Conservation (phyloP, 2,329 filamentous ascomycete species). For the Nectriaceae sp. region DNA sequence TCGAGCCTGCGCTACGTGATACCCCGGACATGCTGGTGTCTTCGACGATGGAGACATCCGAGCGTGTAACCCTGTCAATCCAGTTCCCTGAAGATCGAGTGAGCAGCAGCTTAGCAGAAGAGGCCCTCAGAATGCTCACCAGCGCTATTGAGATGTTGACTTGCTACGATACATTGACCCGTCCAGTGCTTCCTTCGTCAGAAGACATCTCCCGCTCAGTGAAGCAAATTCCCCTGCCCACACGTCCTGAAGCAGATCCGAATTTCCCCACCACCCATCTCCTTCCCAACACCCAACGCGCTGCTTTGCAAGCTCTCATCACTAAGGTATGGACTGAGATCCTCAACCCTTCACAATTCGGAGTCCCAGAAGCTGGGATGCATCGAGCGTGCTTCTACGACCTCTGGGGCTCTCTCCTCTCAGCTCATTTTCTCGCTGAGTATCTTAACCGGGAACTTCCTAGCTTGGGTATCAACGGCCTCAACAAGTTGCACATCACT, state of each 20-base stretch:
- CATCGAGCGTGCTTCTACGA: constrained; percentile 52
- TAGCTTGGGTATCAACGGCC: constrained; percentile 36
- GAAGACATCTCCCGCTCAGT: constrained; percentile 38
- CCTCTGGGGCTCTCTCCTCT: constrained; percentile 51
- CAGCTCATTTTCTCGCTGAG: constrained; percentile 48
- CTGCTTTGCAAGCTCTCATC: constrained; percentile 44
- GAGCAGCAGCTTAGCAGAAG: constrained; percentile 42
- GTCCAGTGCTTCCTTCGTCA: constrained; percentile 46
- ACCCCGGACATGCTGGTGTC: constrained; percentile 48
- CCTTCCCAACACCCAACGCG: constrained; percentile 43
- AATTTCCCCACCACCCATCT: constrained; percentile 12
- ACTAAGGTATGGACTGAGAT: constrained; percentile 46
- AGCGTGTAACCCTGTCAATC: constrained; percentile 44
- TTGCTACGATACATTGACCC: constrained; percentile 45
- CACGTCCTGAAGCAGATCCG: constrained; percentile 25
- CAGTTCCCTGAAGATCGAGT: constrained; percentile 49
- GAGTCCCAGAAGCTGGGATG: constrained; percentile 43
- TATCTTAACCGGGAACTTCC: constrained; percentile 46
- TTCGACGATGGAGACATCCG: constrained; percentile 40
- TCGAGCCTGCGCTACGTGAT: constrained; percentile 43
- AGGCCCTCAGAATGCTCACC: constrained; percentile 47
- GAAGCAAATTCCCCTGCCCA: constrained; percentile 44
- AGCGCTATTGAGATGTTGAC: constrained; percentile 49
- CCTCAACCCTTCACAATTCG: constrained; percentile 41
- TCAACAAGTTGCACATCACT: constrained; percentile 41